Base-by-base conservation (phyloP, 805 yeast genomes). In the Zygosaccharomyces pseudorouxii region DNA sequence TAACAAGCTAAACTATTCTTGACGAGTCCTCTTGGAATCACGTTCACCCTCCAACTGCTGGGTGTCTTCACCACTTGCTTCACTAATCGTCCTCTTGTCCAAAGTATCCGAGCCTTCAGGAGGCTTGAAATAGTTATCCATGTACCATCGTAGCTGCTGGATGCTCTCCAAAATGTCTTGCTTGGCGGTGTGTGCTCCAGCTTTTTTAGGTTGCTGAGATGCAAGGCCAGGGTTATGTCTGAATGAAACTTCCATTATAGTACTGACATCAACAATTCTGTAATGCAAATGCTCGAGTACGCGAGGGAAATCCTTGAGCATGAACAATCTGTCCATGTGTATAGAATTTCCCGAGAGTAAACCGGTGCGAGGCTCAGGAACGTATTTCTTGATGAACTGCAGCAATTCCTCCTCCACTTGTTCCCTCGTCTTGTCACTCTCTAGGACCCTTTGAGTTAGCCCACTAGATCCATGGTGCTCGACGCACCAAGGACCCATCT, bases 161-260 rank as follows among this genome's bases (percentile, higher is more conserved):
- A 93, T 92, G 59, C 96, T 87, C 65, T 93, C 99, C 42, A 86
- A 57, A 42, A 93, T 93, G 65, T 93, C 99, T 12, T 81, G 74
- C 54, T 78, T 79, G 0, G 99, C 99, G 0, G 98, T 92, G 66
- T 93, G 99, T 1, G 76, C 76, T 18, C 77, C 74, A 42, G 68
- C 69, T 68, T 95, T 93, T 67, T 72, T 5, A 92, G 98, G 55
- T 69, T 72, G 48, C 58, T 61, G 49, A 19, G 65, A 65, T 68
- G 84, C 73, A 43, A 89, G 67, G 3, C 65, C 70, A 0, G 86
- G 85, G 63, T 88, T 88, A 62, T 86, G 90, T 59, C 98, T 80
- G 40, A 69, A 72, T 0, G 90, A 84, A 12, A 89, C 69, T 67
- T 93, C 99, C 77, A 81, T 79, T 40, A 93, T 71, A 1, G 89